These are phyloP conservation scores for Exophiala dermatitidis DNA, from an alignment of 2,329 filamentous ascomycete genomes.

Conservation along the genomic window DNA sequence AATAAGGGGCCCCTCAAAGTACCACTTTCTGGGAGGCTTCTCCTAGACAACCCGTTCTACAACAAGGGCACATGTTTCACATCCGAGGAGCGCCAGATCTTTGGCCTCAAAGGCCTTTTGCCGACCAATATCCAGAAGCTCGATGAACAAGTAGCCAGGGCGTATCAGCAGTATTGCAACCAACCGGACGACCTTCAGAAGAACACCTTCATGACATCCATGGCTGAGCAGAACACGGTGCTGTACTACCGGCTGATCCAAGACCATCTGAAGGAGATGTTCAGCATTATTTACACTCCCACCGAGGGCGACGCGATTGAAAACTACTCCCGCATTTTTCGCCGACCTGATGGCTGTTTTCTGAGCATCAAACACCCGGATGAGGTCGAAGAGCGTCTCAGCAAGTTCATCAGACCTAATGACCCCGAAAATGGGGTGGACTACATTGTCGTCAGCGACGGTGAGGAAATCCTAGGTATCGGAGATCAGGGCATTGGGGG, in stretches of 20 bases:
- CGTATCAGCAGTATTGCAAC: constrained; percentile 70
- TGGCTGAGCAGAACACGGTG: constrained; percentile 80
- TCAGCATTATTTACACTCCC: constrained; percentile 82
- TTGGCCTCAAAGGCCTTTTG: constrained; percentile 65
- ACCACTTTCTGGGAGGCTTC: constrained; percentile 39
- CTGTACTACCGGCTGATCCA: constrained; percentile 69
- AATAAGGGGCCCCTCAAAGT: constrained; percentile 30
- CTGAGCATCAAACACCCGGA: constrained; percentile 65
- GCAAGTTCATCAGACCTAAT: constrained; percentile 49
- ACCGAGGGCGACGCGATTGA: constrained; percentile 77
- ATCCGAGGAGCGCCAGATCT: constrained; percentile 57
- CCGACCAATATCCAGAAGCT: constrained; percentile 66
- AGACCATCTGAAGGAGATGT: constrained; percentile 78
- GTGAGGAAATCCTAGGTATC: constrained; percentile 65
- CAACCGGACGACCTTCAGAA: constrained; percentile 61
- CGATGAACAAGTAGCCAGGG: constrained; percentile 67
- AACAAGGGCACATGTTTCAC: constrained; percentile 82
- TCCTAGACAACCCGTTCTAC: constrained; percentile 61
- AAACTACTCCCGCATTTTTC: constrained; percentile 71
- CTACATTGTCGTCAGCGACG: constrained; percentile 79
- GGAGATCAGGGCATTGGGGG: constrained; percentile 83
- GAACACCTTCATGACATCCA: constrained; percentile 78
- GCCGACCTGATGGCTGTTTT: constrained; percentile 73
- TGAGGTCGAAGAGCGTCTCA: constrained; percentile 47
- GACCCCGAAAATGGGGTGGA: constrained; percentile 49